A percentile compares a stretch with the other conserved stretches of the same genome.
phyloP scores from a whole-genome alignment of 1,284 basidiomycete genomes.

The Irpex sp. region DNA sequence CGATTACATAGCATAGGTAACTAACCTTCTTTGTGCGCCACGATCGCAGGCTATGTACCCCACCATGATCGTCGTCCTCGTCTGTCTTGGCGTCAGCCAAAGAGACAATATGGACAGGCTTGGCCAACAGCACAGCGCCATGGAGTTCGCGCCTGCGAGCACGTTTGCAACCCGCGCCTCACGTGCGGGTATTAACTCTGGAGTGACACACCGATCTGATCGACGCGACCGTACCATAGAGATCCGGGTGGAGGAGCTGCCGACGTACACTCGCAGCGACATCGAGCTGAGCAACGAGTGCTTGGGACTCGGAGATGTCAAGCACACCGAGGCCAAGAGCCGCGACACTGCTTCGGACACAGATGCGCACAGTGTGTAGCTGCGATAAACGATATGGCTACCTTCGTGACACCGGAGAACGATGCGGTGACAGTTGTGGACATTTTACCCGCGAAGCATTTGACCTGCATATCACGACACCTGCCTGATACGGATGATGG shows the following conservation, averaged over 20 bases:
- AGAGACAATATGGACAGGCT: background rate
- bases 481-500: background rate
- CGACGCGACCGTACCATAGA: background rate
- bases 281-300: background rate
- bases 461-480: background rate
- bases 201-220: background rate
- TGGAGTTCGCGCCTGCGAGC: background rate
- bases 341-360: too few relatives aligned
- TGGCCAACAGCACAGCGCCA: background rate
- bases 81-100: background rate
- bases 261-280: background rate
- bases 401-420: too few relatives aligned
- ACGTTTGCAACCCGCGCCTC: background rate
- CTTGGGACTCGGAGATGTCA: too few relatives aligned
- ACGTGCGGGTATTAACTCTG: background rate
- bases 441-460: background rate
- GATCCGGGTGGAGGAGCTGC: background rate
- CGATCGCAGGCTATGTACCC: constrained; percentile 4
- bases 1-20: too few relatives aligned
- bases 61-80: constrained; percentile 5
- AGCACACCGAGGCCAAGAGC: too few relatives aligned
- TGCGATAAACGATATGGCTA: too few relatives aligned
- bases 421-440: too few relatives aligned
- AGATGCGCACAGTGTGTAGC: too few relatives aligned
- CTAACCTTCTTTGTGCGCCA: too few relatives aligned